phyloP scores from a whole-genome alignment of 106 monocot genomes.

The Dendrobium huoshanense region DNA sequence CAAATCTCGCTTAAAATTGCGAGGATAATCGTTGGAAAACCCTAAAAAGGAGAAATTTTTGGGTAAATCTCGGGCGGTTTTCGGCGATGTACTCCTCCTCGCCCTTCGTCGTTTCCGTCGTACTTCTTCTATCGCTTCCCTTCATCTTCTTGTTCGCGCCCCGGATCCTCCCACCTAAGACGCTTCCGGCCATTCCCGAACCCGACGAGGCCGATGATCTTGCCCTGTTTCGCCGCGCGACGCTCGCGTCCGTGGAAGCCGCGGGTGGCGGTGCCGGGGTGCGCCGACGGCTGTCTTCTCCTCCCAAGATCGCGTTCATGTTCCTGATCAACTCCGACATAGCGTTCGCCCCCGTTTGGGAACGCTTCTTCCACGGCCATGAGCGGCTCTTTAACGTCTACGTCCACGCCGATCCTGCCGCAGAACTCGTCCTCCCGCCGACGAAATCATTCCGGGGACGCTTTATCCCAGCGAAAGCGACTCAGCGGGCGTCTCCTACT shows the following conservation, averaged over 20 bases:
- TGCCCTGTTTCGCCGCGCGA: conserved; percentile 76
- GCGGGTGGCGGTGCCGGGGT: neutral
- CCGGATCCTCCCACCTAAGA: conserved; percentile 50
- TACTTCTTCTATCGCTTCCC: conserved; percentile 38
- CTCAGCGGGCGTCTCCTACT: conserved; percentile 76
- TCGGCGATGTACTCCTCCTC: conserved; percentile 19
- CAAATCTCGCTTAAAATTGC: neutral
- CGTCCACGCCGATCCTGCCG: conserved; percentile 51
- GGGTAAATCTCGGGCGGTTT: neutral
- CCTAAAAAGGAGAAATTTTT: neutral
- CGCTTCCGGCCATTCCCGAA: conserved; percentile 55
- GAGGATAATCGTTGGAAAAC: neutral
- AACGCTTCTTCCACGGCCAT: conserved; percentile 52
- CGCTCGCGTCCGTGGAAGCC: conserved; percentile 31
- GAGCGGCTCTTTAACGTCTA: conserved; percentile 50
- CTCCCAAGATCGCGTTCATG: conserved; percentile 72
- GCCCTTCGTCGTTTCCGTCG: conserved; percentile 42
- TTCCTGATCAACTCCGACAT: conserved; percentile 81
- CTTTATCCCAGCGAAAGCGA: conserved; percentile 61
- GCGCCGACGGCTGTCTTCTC: conserved; percentile 18
- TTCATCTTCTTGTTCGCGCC: conserved; percentile 51
- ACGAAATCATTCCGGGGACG: conserved; percentile 40
- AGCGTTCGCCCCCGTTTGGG: conserved; percentile 70
- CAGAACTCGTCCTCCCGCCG: conserved; percentile 24
- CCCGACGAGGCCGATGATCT: conserved; percentile 69